A percentile compares a stretch with the other conserved stretches of the same genome.
phyloP scores from a whole-genome alignment of 768 basidiomycete genomes.

The Leucosporidium yakuticum region DNA sequence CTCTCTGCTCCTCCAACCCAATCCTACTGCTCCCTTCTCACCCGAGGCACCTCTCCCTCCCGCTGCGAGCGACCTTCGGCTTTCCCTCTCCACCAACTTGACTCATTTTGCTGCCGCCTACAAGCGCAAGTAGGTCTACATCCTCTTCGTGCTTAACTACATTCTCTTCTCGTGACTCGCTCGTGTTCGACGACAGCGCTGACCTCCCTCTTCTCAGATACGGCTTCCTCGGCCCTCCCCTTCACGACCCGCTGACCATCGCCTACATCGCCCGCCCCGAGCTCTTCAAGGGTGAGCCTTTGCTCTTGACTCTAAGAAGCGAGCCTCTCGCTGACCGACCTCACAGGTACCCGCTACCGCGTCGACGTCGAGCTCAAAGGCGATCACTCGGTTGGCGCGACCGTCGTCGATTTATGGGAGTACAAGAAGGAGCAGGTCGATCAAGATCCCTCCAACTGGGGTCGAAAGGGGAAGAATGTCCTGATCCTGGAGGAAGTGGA shows the following conservation, averaged over 20 bases:
- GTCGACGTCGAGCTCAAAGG: constrained; percentile 77
- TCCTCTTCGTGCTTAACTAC: too few relatives aligned
- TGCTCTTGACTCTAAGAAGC: not conserved
- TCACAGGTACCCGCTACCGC: constrained; percentile 46
- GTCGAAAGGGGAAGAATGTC: constrained; percentile 22
- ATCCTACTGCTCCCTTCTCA: constrained; percentile 16
- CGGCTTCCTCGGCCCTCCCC: constrained; percentile 75
- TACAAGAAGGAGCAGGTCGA: constrained; percentile 16
- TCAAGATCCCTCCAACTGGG: constrained; percentile 12
- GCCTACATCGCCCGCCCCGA: constrained; percentile 67
- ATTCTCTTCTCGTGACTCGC: too few relatives aligned
- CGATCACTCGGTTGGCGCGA: constrained; percentile 63
- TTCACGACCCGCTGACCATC: constrained; percentile 78
- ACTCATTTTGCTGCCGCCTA: constrained; percentile 62
- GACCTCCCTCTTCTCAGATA: constrained; percentile 44
- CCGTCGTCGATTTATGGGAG: constrained; percentile 70
- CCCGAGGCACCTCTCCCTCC: constrained; percentile 43
- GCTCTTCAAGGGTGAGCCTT: constrained; percentile 54
- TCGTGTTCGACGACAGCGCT: too few relatives aligned
- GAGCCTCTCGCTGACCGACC: too few relatives aligned
- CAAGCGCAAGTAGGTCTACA: constrained; percentile 48
- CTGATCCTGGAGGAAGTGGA: constrained; percentile 19
- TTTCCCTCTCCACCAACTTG: constrained; percentile 67
- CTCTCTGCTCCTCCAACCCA: constrained; percentile 52
- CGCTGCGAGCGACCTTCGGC: constrained; percentile 47